Conservation (phyloP, 169 alveolate species). For the Plasmodium coatneyi region DNA sequence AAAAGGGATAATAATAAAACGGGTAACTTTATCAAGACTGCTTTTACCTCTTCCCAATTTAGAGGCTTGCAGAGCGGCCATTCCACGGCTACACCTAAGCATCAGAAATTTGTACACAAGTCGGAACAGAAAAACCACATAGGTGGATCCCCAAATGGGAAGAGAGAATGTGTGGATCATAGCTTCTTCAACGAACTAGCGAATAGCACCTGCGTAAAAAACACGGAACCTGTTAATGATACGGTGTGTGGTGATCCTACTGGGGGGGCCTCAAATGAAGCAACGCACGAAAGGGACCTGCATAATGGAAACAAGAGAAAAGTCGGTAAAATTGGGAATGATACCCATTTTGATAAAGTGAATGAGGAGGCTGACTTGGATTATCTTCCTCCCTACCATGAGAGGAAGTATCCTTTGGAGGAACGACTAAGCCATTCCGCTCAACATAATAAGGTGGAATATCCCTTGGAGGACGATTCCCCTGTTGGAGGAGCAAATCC, state of each 20-base stretch:
- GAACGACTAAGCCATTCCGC: background rate
- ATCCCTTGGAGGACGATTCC: background rate
- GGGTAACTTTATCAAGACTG: background rate
- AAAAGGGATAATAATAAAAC: background rate
- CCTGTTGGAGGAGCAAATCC: background rate
- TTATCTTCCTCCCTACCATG: background rate
- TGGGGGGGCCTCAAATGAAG: background rate
- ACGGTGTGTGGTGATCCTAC: background rate
- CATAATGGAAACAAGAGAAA: background rate
- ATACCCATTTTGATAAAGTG: background rate
- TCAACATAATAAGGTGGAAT: background rate
- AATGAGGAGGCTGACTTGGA: background rate
- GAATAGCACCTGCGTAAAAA: slow-evolving; percentile 2
- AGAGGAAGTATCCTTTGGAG: background rate
- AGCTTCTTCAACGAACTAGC: background rate
- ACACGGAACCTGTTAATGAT: background rate
- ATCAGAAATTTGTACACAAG: background rate
- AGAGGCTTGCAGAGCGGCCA: background rate
- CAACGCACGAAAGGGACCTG: background rate
- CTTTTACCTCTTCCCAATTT: slow-evolving; percentile 1
- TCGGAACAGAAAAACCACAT: background rate
- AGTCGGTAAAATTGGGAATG: background rate
- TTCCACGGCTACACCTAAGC: background rate
- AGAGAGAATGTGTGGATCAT: background rate
- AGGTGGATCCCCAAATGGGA: background rate